A percentile compares a stretch with the other conserved stretches of the same genome.
Conservation (phyloP, 257 asterid genomes). For the Plantago major region DNA sequence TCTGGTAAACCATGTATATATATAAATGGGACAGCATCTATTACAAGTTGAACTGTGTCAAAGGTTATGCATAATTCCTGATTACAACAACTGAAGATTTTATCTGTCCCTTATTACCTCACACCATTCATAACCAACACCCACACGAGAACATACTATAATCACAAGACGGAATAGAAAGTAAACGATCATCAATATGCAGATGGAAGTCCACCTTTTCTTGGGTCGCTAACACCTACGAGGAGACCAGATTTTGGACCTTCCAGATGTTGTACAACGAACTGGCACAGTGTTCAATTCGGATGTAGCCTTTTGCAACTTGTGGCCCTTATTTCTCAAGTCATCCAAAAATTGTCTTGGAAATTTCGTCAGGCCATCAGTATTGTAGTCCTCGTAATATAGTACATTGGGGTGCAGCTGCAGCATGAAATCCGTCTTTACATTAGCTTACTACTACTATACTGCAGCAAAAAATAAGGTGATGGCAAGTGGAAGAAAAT, state of each 20-base stretch:
- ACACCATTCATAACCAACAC: too few species aligned
- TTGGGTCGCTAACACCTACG: conserved; percentile 24
- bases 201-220: conserved; percentile 20
- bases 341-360: not conserved
- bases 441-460: not conserved
- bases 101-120: too few species aligned
- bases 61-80: too few species aligned
- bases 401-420: conserved; percentile 23
- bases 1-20: too few species aligned
- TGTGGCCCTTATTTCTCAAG: conserved; percentile 12
- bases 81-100: too few species aligned
- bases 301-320: not conserved
- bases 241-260: conserved; percentile 14
- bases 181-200: conserved; percentile 10
- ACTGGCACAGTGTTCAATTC: conserved; percentile 12
- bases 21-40: too few species aligned
- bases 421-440: not conserved
- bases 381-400: conserved; percentile 4
- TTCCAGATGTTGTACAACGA: conserved; percentile 14
- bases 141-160: too few species aligned
- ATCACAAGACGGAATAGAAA: too few species aligned
- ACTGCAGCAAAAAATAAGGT: not conserved
- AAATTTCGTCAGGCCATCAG: not conserved
- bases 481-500: not conserved
- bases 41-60: too few species aligned